Evolutionary conservation across 2,329 filamentous ascomycete genomes (phyloP).

Genomic region (Harringtonia aguacate): DNA sequence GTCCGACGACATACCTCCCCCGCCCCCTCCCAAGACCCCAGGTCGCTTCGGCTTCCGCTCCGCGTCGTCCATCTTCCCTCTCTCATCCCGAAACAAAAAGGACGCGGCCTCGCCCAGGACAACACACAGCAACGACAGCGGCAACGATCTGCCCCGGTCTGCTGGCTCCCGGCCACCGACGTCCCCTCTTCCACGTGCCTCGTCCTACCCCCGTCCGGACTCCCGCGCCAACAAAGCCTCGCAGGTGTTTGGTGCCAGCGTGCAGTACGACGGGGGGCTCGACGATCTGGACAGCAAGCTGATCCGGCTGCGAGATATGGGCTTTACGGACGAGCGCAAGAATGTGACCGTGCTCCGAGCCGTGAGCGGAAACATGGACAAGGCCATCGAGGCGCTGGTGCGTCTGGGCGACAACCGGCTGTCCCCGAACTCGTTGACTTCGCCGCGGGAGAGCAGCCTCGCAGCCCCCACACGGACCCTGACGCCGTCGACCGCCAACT

Average conservation of each 20-base stretch:
- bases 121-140: slow-evolving; percentile 1
- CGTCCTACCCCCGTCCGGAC: slow-evolving; percentile 7
- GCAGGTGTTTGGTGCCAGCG: slow-evolving; percentile 56
- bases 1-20: slow-evolving; percentile 50
- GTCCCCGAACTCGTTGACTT: slow-evolving; percentile 20
- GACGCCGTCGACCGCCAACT: slow-evolving; percentile 37
- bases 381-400: slow-evolving; percentile 73
- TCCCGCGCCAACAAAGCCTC: slow-evolving; percentile 50
- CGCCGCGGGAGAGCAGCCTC: slow-evolving; percentile 32
- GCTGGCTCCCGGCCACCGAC: slow-evolving; percentile 21
- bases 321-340: slow-evolving; percentile 72
- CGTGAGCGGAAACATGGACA: slow-evolving; percentile 75
- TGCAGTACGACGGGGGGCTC: slow-evolving; percentile 36
- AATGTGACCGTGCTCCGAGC: slow-evolving; percentile 73
- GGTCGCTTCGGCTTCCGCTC: slow-evolving; percentile 49
- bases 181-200: slow-evolving; percentile 15
- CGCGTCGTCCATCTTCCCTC: slow-evolving; percentile 57
- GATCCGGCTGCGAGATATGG: slow-evolving; percentile 74
- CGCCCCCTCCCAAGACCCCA: slow-evolving; percentile 53
- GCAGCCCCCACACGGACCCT: slow-evolving; percentile 38
- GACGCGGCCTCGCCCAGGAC: slow-evolving; percentile 22
- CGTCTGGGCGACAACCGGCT: slow-evolving; percentile 52
- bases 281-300: slow-evolving; percentile 64
- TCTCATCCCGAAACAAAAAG: slow-evolving; percentile 50
- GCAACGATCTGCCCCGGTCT: slow-evolving; percentile 8